phyloP scores from a whole-genome alignment of 345 rosid genomes.

The Combretum micranthum region DNA sequence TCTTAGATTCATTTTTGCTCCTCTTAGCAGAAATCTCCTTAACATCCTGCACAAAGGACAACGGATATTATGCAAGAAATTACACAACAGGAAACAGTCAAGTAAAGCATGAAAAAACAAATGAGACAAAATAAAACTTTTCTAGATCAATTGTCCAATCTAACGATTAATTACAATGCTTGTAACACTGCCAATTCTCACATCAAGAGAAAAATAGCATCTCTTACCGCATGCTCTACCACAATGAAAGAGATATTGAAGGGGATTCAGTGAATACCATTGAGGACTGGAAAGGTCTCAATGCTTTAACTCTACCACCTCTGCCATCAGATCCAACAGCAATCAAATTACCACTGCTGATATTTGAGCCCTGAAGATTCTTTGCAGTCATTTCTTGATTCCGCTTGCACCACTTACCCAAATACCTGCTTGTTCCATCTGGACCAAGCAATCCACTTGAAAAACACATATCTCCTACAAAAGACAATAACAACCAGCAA shows the following conservation, averaged over 20 bases:
- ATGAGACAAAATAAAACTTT: not conserved
- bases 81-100: not conserved
- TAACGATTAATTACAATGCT: no score
- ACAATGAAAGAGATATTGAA: not conserved
- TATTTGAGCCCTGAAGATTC: slow-evolving; percentile 17
- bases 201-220: no score
- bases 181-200: no score
- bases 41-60: slow-evolving; percentile 33
- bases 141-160: no score
- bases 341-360: slow-evolving; percentile 51
- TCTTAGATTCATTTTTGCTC: slow-evolving; percentile 40
- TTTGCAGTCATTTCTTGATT: slow-evolving; percentile 29
- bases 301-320: slow-evolving; percentile 77
- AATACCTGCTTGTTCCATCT: slow-evolving; percentile 55
- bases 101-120: not conserved
- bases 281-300: slow-evolving; percentile 51
- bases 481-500: slow-evolving; percentile 7
- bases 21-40: slow-evolving; percentile 52
- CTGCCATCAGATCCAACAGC: slow-evolving; percentile 85
- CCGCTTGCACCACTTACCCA: slow-evolving; percentile 91
- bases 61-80: not conserved
- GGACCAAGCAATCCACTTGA: slow-evolving; percentile 71
- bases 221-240: not conserved
- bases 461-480: slow-evolving; percentile 48
- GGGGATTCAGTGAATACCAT: slow-evolving; percentile 24